Evolutionary conservation across 805 yeast species (phyloP).

Genomic region (Suhomyces xylopsoci): DNA sequence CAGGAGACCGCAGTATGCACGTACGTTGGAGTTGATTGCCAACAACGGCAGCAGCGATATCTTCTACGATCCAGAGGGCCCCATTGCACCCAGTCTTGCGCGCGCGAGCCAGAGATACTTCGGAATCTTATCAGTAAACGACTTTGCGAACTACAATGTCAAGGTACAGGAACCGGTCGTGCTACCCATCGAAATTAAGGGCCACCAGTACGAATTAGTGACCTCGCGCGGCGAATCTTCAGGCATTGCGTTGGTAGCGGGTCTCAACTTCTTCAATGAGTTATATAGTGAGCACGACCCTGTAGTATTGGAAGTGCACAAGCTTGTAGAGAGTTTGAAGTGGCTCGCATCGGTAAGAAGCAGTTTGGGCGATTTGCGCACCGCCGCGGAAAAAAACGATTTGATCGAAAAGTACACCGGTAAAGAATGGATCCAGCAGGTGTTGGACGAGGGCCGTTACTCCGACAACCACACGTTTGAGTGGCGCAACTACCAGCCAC

Average conservation of each 20-base stretch:
- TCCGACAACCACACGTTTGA: constrained; percentile 53
- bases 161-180: constrained; percentile 35
- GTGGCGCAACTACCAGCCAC: constrained; percentile 78
- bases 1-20: constrained; percentile 58
- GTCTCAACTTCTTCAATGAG: constrained; percentile 60
- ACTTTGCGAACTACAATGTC: constrained; percentile 61
- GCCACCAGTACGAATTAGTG: constrained; percentile 26
- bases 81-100: constrained; percentile 62
- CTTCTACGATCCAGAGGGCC: constrained; percentile 82
- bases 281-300: constrained; percentile 19
- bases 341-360: constrained; percentile 89
- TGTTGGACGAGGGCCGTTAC: constrained; percentile 46
- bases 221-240: constrained; percentile 70
- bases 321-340: constrained; percentile 82
- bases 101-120: constrained; percentile 48
- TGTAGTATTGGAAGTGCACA: constrained; percentile 49
- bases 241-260: constrained; percentile 79
- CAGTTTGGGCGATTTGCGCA: constrained; percentile 68
- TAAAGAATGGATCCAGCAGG: constrained; percentile 53
- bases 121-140: constrained; percentile 66
- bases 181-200: constrained; percentile 16
- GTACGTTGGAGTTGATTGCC: constrained; percentile 67
- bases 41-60: constrained; percentile 70
- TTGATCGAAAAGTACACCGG: constrained; percentile 44
- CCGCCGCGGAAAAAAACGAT: constrained; percentile 22